These are phyloP conservation scores for Gloeophyllum trabeum DNA, from an alignment of 768 basidiomycete species.

Conservation along the genomic window DNA sequence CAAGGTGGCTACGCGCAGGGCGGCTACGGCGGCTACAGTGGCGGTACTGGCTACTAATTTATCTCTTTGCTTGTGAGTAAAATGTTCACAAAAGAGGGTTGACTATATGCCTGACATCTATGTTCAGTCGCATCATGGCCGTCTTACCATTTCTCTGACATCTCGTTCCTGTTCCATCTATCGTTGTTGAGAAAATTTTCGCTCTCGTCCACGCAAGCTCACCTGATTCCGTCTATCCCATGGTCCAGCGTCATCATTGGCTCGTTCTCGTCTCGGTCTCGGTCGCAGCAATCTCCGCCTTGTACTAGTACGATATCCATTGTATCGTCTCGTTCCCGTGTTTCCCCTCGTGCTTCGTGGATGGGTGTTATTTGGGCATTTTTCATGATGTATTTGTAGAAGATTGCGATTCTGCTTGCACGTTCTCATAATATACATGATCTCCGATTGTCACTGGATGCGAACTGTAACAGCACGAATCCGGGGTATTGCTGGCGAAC, in stretches of 20 bases:
- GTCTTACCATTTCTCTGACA: background rate
- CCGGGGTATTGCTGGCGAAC: too few species aligned
- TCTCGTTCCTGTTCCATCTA: background rate
- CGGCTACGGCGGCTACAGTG: slow-evolving; percentile 3
- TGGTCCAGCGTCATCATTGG: slow-evolving; percentile 28
- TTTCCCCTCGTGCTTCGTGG: too few species aligned
- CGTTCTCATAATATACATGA: too few species aligned
- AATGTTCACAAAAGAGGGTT: background rate
- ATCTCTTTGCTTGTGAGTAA: slow-evolving; percentile 7
- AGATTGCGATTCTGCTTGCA: too few species aligned
- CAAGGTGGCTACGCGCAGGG: slow-evolving; percentile 13
- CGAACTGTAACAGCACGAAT: too few species aligned
- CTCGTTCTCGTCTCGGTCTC: slow-evolving; percentile 24
- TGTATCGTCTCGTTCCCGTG: slow-evolving; percentile 12
- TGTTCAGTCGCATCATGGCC: too few species aligned
- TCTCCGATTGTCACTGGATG: too few species aligned
- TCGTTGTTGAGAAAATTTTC: slow-evolving; percentile 13
- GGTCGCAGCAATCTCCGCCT: slow-evolving; percentile 27
- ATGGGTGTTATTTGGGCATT: too few species aligned
- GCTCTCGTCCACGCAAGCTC: slow-evolving; percentile 25
- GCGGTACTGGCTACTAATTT: slow-evolving; percentile 7
- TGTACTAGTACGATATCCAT: slow-evolving; percentile 30
- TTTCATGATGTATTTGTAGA: too few species aligned
- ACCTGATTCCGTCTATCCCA: slow-evolving; percentile 22
- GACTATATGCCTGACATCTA: background rate